These are phyloP conservation scores for Saccharomycopsis fermentans DNA, from an alignment of 805 yeast species.

Conservation along the genomic window DNA sequence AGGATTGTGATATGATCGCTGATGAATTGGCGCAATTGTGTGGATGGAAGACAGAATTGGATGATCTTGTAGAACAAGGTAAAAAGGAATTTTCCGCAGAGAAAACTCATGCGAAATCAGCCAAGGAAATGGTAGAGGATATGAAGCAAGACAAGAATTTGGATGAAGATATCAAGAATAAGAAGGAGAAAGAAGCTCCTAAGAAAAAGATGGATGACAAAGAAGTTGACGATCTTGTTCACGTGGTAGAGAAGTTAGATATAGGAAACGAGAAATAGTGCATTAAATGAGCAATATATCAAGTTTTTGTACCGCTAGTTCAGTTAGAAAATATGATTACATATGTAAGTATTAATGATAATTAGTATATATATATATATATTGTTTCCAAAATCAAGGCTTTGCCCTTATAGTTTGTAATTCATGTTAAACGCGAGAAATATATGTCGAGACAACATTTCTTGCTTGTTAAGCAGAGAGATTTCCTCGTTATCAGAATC, in stretches of 20 bases:
- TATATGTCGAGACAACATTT: too few relatives aligned
- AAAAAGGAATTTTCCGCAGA: constrained; percentile 14
- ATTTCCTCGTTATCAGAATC: too few relatives aligned
- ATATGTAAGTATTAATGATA: too few relatives aligned
- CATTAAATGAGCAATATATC: background rate
- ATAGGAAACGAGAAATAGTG: background rate
- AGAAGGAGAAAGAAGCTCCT: constrained; percentile 18
- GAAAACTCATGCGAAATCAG: constrained; percentile 13
- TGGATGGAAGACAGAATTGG: constrained; percentile 58
- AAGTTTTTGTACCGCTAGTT: too few relatives aligned
- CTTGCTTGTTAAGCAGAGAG: too few relatives aligned
- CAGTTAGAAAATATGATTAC: too few relatives aligned
- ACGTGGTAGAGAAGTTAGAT: constrained; percentile 5
- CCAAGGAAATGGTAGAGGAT: constrained; percentile 23
- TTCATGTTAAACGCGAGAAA: too few relatives aligned
- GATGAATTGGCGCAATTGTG: constrained; percentile 38
- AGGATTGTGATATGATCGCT: constrained; percentile 60
- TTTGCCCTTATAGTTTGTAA: too few relatives aligned
- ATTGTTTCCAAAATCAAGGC: too few relatives aligned
- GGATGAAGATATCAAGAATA: constrained; percentile 13
- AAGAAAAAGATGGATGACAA: constrained; percentile 11
- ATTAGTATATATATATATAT: too few relatives aligned
- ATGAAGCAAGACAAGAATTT: constrained; percentile 21
- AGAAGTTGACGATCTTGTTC: constrained; percentile 20
- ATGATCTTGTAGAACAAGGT: constrained; percentile 28